Evolutionary conservation across 352 stramenopile genomes (phyloP), one percentile per base, ranked within the genome.

Genomic region (Thraustochytrium aureum): DNA sequence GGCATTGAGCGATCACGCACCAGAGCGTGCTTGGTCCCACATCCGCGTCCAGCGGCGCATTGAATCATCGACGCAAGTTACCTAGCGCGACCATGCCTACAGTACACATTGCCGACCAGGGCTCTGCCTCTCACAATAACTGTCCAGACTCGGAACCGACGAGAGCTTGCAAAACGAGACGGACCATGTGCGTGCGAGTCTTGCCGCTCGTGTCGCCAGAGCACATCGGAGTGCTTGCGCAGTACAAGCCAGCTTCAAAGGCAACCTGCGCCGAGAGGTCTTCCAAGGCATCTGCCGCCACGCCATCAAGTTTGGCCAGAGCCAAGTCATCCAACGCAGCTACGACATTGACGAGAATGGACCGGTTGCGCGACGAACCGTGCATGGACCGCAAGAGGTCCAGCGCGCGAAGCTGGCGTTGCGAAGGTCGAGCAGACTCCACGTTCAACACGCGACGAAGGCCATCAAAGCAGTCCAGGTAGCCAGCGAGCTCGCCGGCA

Each of bases 361-460:
- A 73, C 26, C 69, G 69, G 32, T 79, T 45, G 39, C 33, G 6
- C 3, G 69, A 79, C 14, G 52, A 50, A 7, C 69, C 69, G 56
- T 79, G 69, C 30, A 79, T n/a, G 41, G 69, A 7, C 14, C 69
- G 69, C 52, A 79, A 47, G 26, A 79, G 22, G 33, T 79, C 69
- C 37, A 79, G 35, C 2, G 69, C 52, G 12, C 39, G 47, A 26
- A 56, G 47, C 20, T 74, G 10, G 22, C 67, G 50, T 14, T 74
- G 35, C 3, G n/a, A 12, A 42, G 30, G 30, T 7, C 10, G 30
- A 20, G 1, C 33, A 4, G 22, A 10, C 2, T 5, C 50, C 38
- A 50, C 42, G 12, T 26, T 32, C 54, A 75, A 30, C 12, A 65
- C 6, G 6, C 7, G 5, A 22, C 38, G 4, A 20, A 79, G 69